Evolutionary conservation across 2,329 filamentous ascomycete species (phyloP).

Genomic region (Xylaria digitata): DNA sequence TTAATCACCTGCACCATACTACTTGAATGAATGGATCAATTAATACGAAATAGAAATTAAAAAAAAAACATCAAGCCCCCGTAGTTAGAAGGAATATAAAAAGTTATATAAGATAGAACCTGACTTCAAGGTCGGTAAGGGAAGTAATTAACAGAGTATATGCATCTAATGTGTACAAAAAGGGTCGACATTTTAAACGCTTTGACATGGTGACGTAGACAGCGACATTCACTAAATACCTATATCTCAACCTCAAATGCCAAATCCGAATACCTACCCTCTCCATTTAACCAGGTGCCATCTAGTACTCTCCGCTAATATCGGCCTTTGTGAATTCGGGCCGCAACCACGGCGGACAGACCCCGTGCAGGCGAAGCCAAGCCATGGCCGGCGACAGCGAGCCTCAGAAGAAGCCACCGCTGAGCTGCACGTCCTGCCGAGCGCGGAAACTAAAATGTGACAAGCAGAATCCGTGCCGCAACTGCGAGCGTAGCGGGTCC

Average conservation of each 20-base stretch:
- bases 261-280: background rate
- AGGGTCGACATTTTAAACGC: background rate
- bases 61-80: too few relatives aligned
- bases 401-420: slow-evolving; percentile 51
- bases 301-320: slow-evolving; percentile 1
- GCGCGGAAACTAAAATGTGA: slow-evolving; percentile 72
- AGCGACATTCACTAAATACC: background rate
- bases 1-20: too few relatives aligned
- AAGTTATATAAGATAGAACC: too few relatives aligned
- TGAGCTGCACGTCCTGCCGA: slow-evolving; percentile 71
- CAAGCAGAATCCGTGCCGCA: slow-evolving; percentile 65
- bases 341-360: background rate
- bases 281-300: background rate
- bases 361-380: background rate
- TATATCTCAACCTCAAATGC: background rate
- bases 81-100: too few relatives aligned
- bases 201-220: background rate
- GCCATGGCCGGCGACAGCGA: slow-evolving; percentile 27
- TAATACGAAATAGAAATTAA: too few relatives aligned
- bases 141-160: slow-evolving; percentile 19
- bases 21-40: too few relatives aligned
- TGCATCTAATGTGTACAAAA: slow-evolving; percentile 23
- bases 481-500: slow-evolving; percentile 60
- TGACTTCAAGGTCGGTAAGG: background rate
- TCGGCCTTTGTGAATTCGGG: slow-evolving; percentile 14